These are phyloP conservation scores for Alternaria triticimaculans DNA, from an alignment of 2,329 filamentous ascomycete species.

Conservation along the genomic window DNA sequence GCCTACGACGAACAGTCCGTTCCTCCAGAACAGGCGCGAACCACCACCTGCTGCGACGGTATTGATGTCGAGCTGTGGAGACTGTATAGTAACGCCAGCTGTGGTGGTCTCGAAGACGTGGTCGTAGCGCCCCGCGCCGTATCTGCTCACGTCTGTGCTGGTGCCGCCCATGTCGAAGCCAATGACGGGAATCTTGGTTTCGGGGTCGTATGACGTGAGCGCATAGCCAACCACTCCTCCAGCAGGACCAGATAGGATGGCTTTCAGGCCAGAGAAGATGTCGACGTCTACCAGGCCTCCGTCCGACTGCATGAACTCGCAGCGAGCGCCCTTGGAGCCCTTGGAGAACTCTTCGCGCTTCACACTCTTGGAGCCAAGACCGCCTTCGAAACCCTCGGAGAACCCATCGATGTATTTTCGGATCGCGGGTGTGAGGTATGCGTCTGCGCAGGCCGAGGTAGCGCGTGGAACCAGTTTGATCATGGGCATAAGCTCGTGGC, in stretches of 20 bases:
- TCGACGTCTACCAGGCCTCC: constrained; percentile 75
- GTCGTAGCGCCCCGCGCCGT: constrained; percentile 83
- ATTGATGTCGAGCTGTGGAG: constrained; percentile 91
- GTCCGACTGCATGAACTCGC: constrained; percentile 95
- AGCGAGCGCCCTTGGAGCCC: constrained; percentile 74
- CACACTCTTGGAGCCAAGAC: constrained; percentile 77
- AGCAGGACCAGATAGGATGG: constrained; percentile 89
- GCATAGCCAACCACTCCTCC: constrained; percentile 93
- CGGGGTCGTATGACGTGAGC: constrained; percentile 84
- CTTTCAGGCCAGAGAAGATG: constrained; percentile 82
- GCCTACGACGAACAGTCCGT: constrained; percentile 88
- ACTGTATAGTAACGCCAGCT: constrained; percentile 92
- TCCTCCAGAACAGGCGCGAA: constrained; percentile 83
- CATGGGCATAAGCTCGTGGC: constrained; percentile 85
- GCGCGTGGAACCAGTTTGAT: constrained; percentile 80
- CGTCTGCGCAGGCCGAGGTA: constrained; percentile 79
- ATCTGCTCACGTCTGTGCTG: constrained; percentile 88
- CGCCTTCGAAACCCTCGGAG: constrained; percentile 79
- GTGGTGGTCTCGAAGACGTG: constrained; percentile 95
- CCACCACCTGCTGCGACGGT: constrained; percentile 92
- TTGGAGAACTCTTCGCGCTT: constrained; percentile 68
- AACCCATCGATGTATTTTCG: constrained; percentile 81
- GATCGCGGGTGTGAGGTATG: constrained; percentile 80
- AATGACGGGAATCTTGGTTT: constrained; percentile 84
- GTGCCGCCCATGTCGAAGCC: constrained; percentile 97